Evolutionary conservation across 2,329 filamentous ascomycete species (phyloP), one percentile per base, ranked within the genome.

Genomic region (Dothideomycetidae sp.): DNA sequence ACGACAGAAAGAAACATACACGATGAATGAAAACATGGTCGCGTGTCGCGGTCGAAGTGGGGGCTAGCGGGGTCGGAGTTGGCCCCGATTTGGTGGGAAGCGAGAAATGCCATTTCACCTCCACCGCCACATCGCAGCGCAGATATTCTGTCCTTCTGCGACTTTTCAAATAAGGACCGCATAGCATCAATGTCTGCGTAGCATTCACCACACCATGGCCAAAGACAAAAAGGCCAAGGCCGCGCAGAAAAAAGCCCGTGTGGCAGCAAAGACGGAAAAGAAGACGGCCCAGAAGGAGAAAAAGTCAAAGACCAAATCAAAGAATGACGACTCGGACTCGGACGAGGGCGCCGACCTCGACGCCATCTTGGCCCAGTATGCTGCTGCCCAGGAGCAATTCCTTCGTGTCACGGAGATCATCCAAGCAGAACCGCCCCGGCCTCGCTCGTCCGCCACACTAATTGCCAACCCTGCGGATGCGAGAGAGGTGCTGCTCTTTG

Each of bases 281-380:
- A 64, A 67, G 37, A 67, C 70, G 3, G 66, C 67, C n/a, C 93
- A 93, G 62, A 81, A 90, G 57, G 79, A 81, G 53, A 90, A 81
- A 59, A 84, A 90, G 51, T 93, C 92, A 58, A 92, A 85, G 59
- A 67, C 71, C 50, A 85, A 86, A 50, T 63, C 57, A 36, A 81
- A 80, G 57, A 66, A 67, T 10, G 57, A 68, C 40, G 79, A 80
- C 17, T 86, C 86, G 56, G 88, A 82, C 53, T 88, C 94, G 55
- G 82, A 71, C 33, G 88, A 96, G 56, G 86, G 94, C 50, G 77
- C 90, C 10, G 90, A 96, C 59, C 71, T 98, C 26, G 90, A 98
- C 54, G 78, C 79, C 31, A 86, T 98, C 31, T 75, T 98, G 17
- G 86, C 88, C 31, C 83, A 93, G 57, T 96, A 93, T 60, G 81